A percentile compares a stretch with the other conserved stretches of the same genome.
Conservation (phyloP, 2,329 filamentous ascomycete species). For the Fusarium sp. region DNA sequence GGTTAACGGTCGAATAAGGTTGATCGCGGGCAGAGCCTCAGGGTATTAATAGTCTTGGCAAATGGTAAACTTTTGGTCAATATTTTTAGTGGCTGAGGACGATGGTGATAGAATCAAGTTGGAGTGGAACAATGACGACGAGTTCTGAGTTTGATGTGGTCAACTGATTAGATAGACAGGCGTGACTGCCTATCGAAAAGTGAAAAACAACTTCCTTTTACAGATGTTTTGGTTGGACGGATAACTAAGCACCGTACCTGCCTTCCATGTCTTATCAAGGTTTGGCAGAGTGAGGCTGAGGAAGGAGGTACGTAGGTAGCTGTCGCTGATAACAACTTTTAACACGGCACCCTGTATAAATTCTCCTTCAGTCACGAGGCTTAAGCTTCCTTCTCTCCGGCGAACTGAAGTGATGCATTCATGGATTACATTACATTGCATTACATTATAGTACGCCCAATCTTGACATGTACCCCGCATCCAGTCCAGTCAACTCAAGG, state of each 20-base stretch:
- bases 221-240: slow-evolving; percentile 1
- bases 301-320: slow-evolving; percentile 2
- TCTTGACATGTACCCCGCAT: not conserved
- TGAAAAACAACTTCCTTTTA: slow-evolving; percentile 17
- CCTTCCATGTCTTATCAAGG: slow-evolving; percentile 17
- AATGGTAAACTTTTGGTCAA: not conserved
- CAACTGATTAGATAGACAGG: slow-evolving; percentile 13
- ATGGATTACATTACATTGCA: not conserved
- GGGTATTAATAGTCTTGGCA: slow-evolving; percentile 4
- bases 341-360: not conserved
- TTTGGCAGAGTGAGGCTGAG: slow-evolving; percentile 8
- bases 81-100: not conserved
- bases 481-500: not conserved
- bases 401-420: slow-evolving; percentile 8
- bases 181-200: not conserved
- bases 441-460: not conserved
- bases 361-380: not conserved
- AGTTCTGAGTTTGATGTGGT: not conserved
- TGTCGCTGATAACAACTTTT: not conserved
- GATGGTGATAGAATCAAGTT: not conserved
- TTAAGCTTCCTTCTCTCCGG: slow-evolving; percentile 1
- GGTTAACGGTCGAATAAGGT: slow-evolving; percentile 16
- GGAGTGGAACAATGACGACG: not conserved
- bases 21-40: slow-evolving; percentile 27
- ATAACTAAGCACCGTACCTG: slow-evolving; percentile 16